phyloP scores from a whole-genome alignment of 306 rosid genomes.

The Vachellia pachyceras region DNA sequence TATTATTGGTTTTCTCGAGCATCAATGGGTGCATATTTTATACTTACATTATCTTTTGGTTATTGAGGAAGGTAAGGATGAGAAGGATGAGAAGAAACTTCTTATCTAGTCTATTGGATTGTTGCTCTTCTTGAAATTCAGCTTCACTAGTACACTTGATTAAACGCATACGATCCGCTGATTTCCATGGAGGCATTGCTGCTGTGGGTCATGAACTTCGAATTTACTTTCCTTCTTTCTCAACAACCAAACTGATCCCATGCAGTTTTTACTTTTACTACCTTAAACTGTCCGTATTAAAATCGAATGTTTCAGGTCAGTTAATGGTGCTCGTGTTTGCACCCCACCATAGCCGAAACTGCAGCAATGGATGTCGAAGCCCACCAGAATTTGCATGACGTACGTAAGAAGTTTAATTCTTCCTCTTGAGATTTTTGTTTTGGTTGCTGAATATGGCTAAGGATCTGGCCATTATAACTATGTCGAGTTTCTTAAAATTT shows the following conservation, averaged over 20 bases:
- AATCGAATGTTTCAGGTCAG: conserved; percentile 39
- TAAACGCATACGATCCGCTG: not conserved
- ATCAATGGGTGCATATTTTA: not conserved
- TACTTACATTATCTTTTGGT: conserved; percentile 23
- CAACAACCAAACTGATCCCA: conserved; percentile 10
- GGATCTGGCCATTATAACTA: conserved; percentile 13
- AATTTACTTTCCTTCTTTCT: conserved; percentile 12
- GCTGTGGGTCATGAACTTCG: conserved; percentile 14
- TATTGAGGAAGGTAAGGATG: conserved; percentile 11
- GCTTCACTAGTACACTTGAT: conserved; percentile 1
- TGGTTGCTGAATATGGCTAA: not conserved
- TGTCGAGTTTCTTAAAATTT: not conserved
- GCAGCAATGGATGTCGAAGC: conserved; percentile 46
- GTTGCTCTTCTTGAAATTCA: not conserved
- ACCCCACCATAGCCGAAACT: conserved; percentile 22
- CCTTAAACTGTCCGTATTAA: not conserved
- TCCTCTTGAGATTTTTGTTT: conserved; percentile 22
- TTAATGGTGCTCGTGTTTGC: conserved; percentile 16
- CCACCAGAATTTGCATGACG: conserved; percentile 49
- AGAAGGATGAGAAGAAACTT: conserved; percentile 24
- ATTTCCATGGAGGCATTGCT: conserved; percentile 20
- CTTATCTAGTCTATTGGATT: conserved; percentile 11
- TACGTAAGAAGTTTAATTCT: conserved; percentile 51
- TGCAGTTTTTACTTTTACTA: conserved; percentile 21
- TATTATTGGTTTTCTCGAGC: conserved; percentile 7